A percentile compares a stretch with the other conserved stretches of the same genome.
Conservation (phyloP, 768 basidiomycete species). For the Suillus luteus region DNA sequence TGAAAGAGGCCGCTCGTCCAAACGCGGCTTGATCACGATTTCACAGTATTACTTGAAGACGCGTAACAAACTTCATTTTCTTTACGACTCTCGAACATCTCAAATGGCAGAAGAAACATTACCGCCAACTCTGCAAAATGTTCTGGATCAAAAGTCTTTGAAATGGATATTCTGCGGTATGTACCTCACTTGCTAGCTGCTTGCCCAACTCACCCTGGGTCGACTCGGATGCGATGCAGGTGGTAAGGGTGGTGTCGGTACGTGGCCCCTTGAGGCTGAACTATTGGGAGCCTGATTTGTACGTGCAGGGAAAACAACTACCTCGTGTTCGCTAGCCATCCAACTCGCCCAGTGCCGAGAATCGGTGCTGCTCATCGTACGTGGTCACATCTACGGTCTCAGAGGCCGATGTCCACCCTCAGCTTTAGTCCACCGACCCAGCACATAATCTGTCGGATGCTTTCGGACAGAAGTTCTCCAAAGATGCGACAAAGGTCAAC, state of each 20-base stretch:
- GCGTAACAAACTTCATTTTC: conserved; percentile 21
- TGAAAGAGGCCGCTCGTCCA: conserved; percentile 6
- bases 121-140: conserved; percentile 87
- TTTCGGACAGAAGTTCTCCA: conserved; percentile 98
- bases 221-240: conserved; percentile 46
- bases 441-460: conserved; percentile 99
- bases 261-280: conserved; percentile 31
- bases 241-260: conserved; percentile 98
- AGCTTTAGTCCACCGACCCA: conserved; percentile 90
- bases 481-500: conserved; percentile 97
- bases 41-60: conserved; percentile 18
- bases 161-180: conserved; percentile 99
- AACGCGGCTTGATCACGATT: conserved; percentile 11
- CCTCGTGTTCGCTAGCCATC: conserved; percentile 96
- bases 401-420: conserved; percentile 2
- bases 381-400: conserved; percentile 31
- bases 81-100: conserved; percentile 15
- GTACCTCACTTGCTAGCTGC: conserved; percentile 33
- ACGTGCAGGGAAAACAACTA: conserved; percentile 89
- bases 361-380: conserved; percentile 94
- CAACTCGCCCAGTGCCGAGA: conserved; percentile 88
- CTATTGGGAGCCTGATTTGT: background rate
- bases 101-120: conserved; percentile 66
- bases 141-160: conserved; percentile 88
- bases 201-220: conserved; percentile 7